These are phyloP conservation scores for Fremontodendron californicum DNA, from an alignment of 345 rosid species.

Conservation along the genomic window DNA sequence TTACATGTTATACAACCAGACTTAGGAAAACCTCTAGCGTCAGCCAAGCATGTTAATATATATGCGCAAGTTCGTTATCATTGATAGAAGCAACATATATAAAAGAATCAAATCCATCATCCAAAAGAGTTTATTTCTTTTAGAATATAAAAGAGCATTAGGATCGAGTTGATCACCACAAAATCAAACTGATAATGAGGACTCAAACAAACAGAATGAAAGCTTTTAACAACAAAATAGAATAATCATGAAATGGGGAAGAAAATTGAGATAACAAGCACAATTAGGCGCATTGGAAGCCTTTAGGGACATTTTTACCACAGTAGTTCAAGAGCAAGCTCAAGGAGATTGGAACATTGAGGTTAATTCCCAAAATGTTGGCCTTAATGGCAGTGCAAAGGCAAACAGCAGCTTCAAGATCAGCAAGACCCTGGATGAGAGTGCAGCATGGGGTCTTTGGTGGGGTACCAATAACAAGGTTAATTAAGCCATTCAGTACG, in stretches of 20 bases:
- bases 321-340: conserved; percentile 62
- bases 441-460: conserved; percentile 65
- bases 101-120: background rate
- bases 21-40: too few relatives aligned
- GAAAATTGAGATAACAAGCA: background rate
- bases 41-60: too few relatives aligned
- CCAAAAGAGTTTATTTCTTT: background rate
- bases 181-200: background rate
- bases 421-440: conserved; percentile 45
- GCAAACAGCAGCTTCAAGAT: conserved; percentile 78
- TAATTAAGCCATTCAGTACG: conserved; percentile 39
- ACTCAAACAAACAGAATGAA: background rate
- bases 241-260: background rate
- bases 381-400: conserved; percentile 79
- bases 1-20: too few relatives aligned
- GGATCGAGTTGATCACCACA: background rate
- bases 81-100: background rate
- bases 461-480: conserved; percentile 47
- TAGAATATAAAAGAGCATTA: too few relatives aligned
- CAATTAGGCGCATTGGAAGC: conserved; percentile 48
- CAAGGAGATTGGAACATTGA: conserved; percentile 50
- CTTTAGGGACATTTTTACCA: conserved; percentile 54
- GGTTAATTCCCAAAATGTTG: conserved; percentile 51
- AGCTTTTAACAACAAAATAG: background rate
- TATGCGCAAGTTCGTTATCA: background rate